Evolutionary conservation across 805 yeast genomes (phyloP).

Genomic region (Hanseniaspora hatyaiensis): DNA sequence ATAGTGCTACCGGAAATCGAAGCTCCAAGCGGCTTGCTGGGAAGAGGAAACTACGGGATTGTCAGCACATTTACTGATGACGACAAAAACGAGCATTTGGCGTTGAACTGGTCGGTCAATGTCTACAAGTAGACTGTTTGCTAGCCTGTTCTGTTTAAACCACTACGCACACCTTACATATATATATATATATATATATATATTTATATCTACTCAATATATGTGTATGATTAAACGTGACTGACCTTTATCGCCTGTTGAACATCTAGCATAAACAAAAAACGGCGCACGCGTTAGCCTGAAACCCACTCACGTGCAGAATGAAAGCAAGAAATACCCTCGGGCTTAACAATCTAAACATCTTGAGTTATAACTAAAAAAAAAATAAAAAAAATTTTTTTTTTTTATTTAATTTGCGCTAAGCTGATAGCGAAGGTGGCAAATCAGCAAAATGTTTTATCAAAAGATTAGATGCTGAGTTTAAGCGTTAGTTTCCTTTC

Average conservation of each 20-base stretch:
- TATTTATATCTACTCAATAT: background rate
- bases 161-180: background rate
- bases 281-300: too few relatives aligned
- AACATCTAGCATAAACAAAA: too few relatives aligned
- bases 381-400: background rate
- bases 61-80: slow-evolving; percentile 76
- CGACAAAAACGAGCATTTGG: slow-evolving; percentile 61
- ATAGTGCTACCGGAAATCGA: slow-evolving; percentile 54
- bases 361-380: background rate
- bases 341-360: background rate
- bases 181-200: background rate
- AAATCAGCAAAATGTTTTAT: background rate
- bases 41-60: slow-evolving; percentile 77
- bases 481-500: too few relatives aligned
- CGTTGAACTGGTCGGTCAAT: slow-evolving; percentile 75
- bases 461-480: too few relatives aligned
- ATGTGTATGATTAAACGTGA: too few relatives aligned
- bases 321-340: too few relatives aligned
- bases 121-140: slow-evolving; percentile 49
- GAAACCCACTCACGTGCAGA: too few relatives aligned
- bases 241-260: too few relatives aligned
- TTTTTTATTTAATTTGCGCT: background rate
- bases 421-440: slow-evolving; percentile 8
- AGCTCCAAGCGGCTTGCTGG: slow-evolving; percentile 83
- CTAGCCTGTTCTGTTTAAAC: too few relatives aligned